These are phyloP conservation scores for Umbelopsis sp. DNA, from an alignment of 192 early-diverging fungal species.

Conservation along the genomic window DNA sequence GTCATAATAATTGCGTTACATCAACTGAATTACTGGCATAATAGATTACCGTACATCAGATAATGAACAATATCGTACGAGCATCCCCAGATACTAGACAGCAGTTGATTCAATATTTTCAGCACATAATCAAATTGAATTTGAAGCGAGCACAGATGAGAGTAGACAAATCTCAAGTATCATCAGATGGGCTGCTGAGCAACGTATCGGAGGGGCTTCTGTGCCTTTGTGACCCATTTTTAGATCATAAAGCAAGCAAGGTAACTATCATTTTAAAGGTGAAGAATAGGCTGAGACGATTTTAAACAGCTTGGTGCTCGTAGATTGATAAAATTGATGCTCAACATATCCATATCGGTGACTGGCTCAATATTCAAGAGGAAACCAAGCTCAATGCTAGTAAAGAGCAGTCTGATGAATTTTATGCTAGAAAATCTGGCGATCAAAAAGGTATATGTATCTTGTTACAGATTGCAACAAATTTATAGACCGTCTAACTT, in stretches of 20 bases:
- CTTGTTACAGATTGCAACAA: background rate
- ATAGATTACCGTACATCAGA: background rate
- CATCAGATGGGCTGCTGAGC: conserved; percentile 85
- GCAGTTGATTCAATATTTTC: conserved; percentile 66
- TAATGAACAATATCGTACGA: conserved; percentile 67
- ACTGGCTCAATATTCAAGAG: conserved; percentile 63
- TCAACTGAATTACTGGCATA: background rate
- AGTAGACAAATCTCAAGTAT: conserved; percentile 73
- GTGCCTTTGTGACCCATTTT: conserved; percentile 81
- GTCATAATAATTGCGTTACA: background rate
- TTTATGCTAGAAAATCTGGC: conserved; percentile 37
- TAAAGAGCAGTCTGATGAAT: conserved; percentile 66
- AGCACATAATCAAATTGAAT: conserved; percentile 67
- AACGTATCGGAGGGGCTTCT: conserved; percentile 72
- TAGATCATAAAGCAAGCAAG: conserved; percentile 75
- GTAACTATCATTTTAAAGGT: conserved; percentile 35
- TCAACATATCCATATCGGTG: conserved; percentile 65
- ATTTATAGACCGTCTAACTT: background rate
- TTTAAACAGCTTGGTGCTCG: background rate
- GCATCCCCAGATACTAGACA: conserved; percentile 59
- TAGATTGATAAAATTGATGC: conserved; percentile 76
- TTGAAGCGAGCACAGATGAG: conserved; percentile 76
- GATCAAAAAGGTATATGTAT: background rate
- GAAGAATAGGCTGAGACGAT: background rate
- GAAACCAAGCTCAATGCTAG: conserved; percentile 83